Evolutionary conservation across 23 red algal genomes (phyloP), one percentile per base, ranked within the genome.

Genomic region (Gracilaria caudata): DNA sequence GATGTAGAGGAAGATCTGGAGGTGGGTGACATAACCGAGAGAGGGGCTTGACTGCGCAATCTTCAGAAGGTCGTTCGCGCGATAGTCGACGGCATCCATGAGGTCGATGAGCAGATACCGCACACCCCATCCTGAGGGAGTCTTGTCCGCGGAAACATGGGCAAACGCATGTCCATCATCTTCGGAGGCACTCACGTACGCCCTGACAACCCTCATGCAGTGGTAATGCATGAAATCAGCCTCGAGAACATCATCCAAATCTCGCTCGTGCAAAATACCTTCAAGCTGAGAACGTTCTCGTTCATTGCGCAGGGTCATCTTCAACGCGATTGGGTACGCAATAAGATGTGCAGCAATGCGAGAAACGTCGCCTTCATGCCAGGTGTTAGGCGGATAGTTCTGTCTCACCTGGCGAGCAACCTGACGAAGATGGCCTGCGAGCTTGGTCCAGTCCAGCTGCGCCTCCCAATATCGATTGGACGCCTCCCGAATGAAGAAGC

Each of bases 401-500:
- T 86, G 82, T 21, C 63, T 24, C 46, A 86, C 1, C 3, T 58
- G 44, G 24, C 82, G 59, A 23, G 66, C 64, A 55, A 35, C 6
- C 51, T 73, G 82, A 21, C 82, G 61, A 47, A 86, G 64, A 21
- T 47, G 17, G 1, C 32, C 65, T 2, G 16, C 26, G 30, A 75
- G 10, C 6, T 39, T 10, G 12, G 41, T 28, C 65, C 64, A 74
- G 9, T 57, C 37, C 46, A 86, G 1, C 33, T 73, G 68, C 12
- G 82, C 82, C 33, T 75, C 65, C 46, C 45, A 73, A 28, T 74
- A 75, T 7, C 82, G 39, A 13, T n/a, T 73, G 10, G 64, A 47
- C 4, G 82, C 82, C 68, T 86, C 82, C 21, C 82, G 63, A 34
- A 86, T 86, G 49, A 86, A 86, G 47, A 86, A 86, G 36, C 82